Base-by-base conservation (phyloP, 352 stramenopile species). In the Thalassiosira pacifica region DNA sequence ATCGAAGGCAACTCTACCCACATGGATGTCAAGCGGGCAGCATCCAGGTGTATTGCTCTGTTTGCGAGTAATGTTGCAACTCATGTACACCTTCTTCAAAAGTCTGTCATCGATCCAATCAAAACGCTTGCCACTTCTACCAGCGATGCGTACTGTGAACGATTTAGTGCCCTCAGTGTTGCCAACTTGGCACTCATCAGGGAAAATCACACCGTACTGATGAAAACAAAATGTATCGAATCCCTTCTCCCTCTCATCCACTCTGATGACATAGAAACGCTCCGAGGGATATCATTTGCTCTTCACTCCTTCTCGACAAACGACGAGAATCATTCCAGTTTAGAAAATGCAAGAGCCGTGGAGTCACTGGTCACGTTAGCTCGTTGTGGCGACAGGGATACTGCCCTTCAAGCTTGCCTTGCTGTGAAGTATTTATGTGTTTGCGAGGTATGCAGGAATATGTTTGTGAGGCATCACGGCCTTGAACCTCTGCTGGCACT, bases 131-230 rank as follows among this genome's bases (percentile, higher is more conserved):
- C 98, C 66, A 91, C 96, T 26, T 89, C 96, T 31, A 92, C 96
- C 67, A 95, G 97, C 53, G 96, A 98, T 79, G 83, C 79, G 9
- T 90, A 94, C 8, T 97, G 93, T 68, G 93, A 97, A 82, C 96
- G 97, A 0, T 98, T 98, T 71, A 95, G 96, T 4, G 94, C 97
- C 48, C 94, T 99, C 1, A 96, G 96, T 9, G 90, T 99, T 61
- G 97, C 97, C 0, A 99, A 99, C 78, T 87, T 99, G 27, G 97
- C 96, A 0, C 94, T 97, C 2, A 98, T 97, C 88, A 94, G 97
- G 61, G 94, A 94, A 4, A 99, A 99, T 83, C 97, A 99, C 81
- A 93, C 95, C 29, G 93, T 98, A 42, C 88, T 99, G 31, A 98
- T 99, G 78, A 94, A 98, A 74, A 90, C 97, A 68, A 96, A 96